These are phyloP conservation scores for Smallanthus sonchifolius DNA, from an alignment of 129 eudicot species.

Conservation along the genomic window DNA sequence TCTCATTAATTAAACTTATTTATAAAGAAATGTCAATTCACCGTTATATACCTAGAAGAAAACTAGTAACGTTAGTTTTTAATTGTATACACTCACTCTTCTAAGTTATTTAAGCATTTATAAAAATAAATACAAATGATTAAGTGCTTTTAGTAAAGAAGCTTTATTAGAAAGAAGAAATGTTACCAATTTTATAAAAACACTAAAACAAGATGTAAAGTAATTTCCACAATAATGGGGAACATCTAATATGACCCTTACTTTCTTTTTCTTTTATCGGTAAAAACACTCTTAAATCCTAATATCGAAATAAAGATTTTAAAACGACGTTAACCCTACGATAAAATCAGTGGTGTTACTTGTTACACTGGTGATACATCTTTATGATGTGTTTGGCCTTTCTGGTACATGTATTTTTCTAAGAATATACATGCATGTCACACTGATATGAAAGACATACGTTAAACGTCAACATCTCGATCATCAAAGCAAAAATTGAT, in stretches of 20 bases:
- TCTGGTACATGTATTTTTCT: conserved; percentile 2
- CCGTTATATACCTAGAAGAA: background rate
- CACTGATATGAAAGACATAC: background rate
- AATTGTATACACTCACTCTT: background rate
- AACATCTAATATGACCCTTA: background rate
- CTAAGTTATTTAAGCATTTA: background rate
- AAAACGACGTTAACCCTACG: background rate
- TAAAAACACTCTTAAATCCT: background rate
- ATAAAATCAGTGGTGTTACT: background rate
- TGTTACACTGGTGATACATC: background rate
- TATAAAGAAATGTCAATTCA: background rate
- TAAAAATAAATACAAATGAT: background rate
- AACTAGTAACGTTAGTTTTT: background rate
- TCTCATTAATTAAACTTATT: too few relatives aligned
- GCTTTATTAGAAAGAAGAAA: background rate
- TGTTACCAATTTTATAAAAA: background rate
- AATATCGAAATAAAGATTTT: background rate
- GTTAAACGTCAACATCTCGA: conserved; percentile 11
- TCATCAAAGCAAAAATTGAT: background rate
- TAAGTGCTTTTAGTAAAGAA: background rate
- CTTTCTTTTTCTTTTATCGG: background rate
- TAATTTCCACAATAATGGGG: background rate
- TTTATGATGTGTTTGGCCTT: conserved; percentile 16
- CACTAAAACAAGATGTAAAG: background rate
- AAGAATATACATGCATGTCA: background rate